phyloP scores from a whole-genome alignment of 345 rosid species.

The Kernera saxatilis region DNA sequence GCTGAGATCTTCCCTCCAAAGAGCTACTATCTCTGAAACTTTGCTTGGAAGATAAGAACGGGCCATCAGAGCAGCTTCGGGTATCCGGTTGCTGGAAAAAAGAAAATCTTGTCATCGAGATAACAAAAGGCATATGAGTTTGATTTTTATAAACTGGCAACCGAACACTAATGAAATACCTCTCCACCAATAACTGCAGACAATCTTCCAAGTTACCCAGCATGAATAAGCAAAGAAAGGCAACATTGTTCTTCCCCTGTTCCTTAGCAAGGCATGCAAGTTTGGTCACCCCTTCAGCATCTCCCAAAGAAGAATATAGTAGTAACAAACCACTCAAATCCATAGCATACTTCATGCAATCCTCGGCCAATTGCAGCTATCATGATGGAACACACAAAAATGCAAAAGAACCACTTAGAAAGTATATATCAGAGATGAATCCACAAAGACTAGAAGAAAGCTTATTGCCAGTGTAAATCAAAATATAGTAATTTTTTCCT shows the following conservation, averaged over 20 bases:
- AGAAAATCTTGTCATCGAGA: conserved; percentile 20
- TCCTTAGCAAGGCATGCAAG: conserved; percentile 86
- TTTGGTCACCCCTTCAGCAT: conserved; percentile 80
- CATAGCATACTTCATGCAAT: conserved; percentile 82
- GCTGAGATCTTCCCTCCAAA: conserved; percentile 91
- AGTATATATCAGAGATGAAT: background rate
- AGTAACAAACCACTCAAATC: conserved; percentile 96
- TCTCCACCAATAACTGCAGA: conserved; percentile 86
- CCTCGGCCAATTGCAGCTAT: conserved; percentile 98
- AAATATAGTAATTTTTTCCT: background rate
- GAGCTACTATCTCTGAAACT: conserved; percentile 89
- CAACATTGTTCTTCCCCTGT: conserved; percentile 97
- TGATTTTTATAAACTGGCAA: background rate
- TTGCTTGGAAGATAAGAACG: conserved; percentile 98
- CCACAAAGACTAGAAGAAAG: background rate
- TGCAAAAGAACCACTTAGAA: background rate
- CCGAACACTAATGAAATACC: conserved; percentile 39
- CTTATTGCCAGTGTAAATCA: background rate
- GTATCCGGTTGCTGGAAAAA: conserved; percentile 89
- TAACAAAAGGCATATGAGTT: background rate
- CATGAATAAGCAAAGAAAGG: conserved; percentile 86
- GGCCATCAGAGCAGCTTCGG: conserved; percentile 99
- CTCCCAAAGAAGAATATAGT: conserved; percentile 94
- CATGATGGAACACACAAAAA: conserved; percentile 24
- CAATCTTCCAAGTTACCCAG: conserved; percentile 96